These are phyloP conservation scores for Medicago truncatula DNA, from an alignment of 306 rosid species.

Conservation along the genomic window DNA sequence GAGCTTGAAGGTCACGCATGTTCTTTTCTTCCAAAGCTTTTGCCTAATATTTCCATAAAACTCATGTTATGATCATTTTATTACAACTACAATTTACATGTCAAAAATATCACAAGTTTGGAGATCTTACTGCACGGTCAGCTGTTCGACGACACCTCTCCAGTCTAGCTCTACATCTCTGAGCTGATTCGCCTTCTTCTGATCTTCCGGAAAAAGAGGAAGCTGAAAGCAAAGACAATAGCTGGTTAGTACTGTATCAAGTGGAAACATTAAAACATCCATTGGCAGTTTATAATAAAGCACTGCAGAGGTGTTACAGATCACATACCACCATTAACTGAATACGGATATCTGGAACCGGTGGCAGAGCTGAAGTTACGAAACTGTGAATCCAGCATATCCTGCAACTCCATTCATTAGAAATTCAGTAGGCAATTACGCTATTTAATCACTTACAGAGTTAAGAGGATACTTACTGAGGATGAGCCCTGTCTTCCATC, in stretches of 20 bases:
- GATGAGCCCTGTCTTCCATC: constrained; percentile 66
- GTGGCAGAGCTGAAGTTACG: constrained; percentile 50
- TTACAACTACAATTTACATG: constrained; percentile 14
- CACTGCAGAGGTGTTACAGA: constrained; percentile 9
- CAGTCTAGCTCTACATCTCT: constrained; percentile 93
- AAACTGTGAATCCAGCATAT: constrained; percentile 62
- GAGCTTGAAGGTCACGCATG: constrained; percentile 80
- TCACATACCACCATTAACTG: constrained; percentile 68
- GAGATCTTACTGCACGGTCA: constrained; percentile 84
- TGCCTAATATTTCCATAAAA: constrained; percentile 64
- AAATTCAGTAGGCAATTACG: constrained; percentile 24
- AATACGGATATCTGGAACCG: constrained; percentile 61
- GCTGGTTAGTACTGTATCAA: constrained; percentile 36
- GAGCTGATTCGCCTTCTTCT: constrained; percentile 89
- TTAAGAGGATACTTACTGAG: constrained; percentile 59
- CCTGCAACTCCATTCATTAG: constrained; percentile 58
- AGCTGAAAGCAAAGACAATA: constrained; percentile 49
- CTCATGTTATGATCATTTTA: constrained; percentile 38
- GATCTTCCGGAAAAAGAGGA: constrained; percentile 65
- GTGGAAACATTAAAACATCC: constrained; percentile 35
- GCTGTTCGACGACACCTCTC: constrained; percentile 93
- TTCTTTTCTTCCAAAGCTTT: constrained; percentile 95
- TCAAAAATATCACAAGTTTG: constrained; percentile 31
- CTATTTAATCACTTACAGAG: constrained; percentile 36
- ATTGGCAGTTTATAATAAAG: constrained; percentile 38